phyloP scores from a whole-genome alignment of 1,284 basidiomycete species.

The Boletus smithii region DNA sequence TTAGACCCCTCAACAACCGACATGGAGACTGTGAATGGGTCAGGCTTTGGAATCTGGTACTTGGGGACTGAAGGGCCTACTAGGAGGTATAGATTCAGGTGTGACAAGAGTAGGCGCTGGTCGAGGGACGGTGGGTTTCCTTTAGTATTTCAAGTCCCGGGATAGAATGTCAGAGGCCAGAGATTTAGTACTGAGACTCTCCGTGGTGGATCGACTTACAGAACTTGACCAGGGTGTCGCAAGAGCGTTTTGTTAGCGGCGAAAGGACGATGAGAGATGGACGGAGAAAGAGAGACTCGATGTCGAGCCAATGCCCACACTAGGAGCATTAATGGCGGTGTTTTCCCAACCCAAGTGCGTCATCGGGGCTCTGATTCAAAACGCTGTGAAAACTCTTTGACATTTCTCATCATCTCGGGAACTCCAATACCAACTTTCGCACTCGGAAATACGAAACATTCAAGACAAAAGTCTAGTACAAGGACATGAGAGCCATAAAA shows the following conservation, averaged over 20 bases:
- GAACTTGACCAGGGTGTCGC: slow-evolving; percentile 16
- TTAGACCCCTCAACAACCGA: slow-evolving; percentile 74
- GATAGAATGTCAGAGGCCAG: neutral
- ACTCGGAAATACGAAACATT: neutral
- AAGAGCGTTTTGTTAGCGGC: slow-evolving; percentile 29
- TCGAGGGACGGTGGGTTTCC: slow-evolving; percentile 11
- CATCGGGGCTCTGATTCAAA: too few relatives aligned
- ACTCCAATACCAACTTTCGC: too few relatives aligned
- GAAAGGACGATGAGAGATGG: slow-evolving; percentile 29
- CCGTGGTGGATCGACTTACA: slow-evolving; percentile 26
- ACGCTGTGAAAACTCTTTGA: too few relatives aligned
- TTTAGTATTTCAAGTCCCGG: slow-evolving; percentile 6
- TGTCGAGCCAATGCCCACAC: slow-evolving; percentile 9
- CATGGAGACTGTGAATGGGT: slow-evolving; percentile 9
- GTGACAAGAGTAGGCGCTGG: slow-evolving; percentile 5
- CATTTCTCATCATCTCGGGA: too few relatives aligned
- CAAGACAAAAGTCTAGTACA: neutral
- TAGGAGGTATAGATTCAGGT: neutral
- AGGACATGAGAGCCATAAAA: slow-evolving; percentile 61
- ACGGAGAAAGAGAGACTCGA: neutral
- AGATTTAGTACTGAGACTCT: too few relatives aligned
- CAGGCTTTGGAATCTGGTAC: neutral
- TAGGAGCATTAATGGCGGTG: too few relatives aligned
- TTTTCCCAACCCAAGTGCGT: too few relatives aligned
- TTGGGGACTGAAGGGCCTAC: slow-evolving; percentile 9